A percentile compares a stretch with the other conserved stretches of the same genome.
Evolutionary conservation across 768 basidiomycete genomes (phyloP).

Genomic region (Leccinum uliginosum): DNA sequence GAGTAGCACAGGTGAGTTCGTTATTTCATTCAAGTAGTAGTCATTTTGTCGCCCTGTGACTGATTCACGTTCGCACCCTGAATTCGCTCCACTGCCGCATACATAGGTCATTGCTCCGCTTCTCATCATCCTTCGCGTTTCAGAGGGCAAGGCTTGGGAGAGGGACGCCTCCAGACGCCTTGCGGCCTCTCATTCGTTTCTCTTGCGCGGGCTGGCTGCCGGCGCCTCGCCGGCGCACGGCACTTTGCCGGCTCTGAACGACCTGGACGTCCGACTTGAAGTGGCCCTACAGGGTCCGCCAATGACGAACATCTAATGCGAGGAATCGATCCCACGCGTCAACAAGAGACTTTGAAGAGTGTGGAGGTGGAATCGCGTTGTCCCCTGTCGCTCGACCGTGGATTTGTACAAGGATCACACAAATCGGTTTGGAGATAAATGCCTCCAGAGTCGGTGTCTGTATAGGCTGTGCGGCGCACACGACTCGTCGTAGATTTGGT

Average conservation of each 20-base stretch:
- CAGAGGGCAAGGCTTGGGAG: slow-evolving; percentile 42
- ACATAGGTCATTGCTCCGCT: slow-evolving; percentile 40
- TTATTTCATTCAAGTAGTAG: neutral
- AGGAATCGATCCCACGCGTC: neutral
- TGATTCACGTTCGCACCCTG: neutral
- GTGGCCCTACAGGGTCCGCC: slow-evolving; percentile 10
- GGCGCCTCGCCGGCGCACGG: neutral
- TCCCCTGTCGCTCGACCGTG: neutral
- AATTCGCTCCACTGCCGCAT: neutral
- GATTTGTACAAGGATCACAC: neutral
- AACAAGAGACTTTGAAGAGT: neutral
- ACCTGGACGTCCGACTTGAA: slow-evolving; percentile 7
- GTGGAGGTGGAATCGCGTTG: neutral
- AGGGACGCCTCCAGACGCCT: slow-evolving; percentile 13
- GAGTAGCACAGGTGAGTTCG: slow-evolving; percentile 24
- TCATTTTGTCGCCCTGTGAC: neutral
- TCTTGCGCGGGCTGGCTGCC: slow-evolving; percentile 9
- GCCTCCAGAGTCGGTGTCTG: neutral
- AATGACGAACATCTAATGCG: neutral
- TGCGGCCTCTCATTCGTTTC: neutral
- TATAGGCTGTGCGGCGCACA: neutral
- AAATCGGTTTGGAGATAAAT: neutral
- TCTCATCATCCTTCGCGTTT: slow-evolving; percentile 46
- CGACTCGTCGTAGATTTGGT: neutral
- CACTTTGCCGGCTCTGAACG: neutral